Base-by-base conservation (phyloP, 2,329 filamentous ascomycete genomes). In the Neopestalotiopsis rosae region DNA sequence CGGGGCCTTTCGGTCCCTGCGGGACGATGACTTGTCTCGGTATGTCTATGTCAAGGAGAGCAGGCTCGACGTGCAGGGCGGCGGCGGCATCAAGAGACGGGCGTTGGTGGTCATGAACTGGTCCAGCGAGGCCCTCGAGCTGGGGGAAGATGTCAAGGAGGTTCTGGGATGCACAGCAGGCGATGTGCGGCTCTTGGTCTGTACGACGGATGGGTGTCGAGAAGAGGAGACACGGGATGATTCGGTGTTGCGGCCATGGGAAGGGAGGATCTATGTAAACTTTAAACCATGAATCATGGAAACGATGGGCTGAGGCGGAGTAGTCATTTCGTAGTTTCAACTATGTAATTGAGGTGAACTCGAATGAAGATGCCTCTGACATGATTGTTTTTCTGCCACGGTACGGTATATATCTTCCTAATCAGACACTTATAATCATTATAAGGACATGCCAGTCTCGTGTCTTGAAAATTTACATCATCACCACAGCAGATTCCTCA, bases 1-100 rank as follows among this genome's bases (percentile, higher is more conserved):
- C 69, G 90, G 90, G 0, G 79, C 83, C 0, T 93, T 92, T 70
- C 82, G 85, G 64, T 76, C 91, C 1, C 20, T 86, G 0, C 79
- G 83, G 4, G 85, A 87, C 0, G 77, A 81, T 0, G 81, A 88
- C 4, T 85, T 88, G 40, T 78, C 85, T 32, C 79, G 89, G 0
- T 91, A 92, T 73, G 83, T 86, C 0, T 89, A 91, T 62, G 77
- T 86, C 2, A 87, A 83, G 62, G 76, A 80, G 65, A 78, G 76
- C 3, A 52, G 66, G 2, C 52, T 61, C 0, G 69, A 70, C 1
- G 70, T 69, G 10, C 5, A 56, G 52, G 76, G 70, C 0, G 32
- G 62, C 5, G 7, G 20, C 0, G 74, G 75, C 17, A 71, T 72
- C 3, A 74, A 68, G 17, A 75, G 77, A 20, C 79, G 71, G 45